Percentiles rank a stretch among this genome's conserved stretches.
These are phyloP conservation scores for Pulveroboletus sp. DNA, from an alignment of 768 basidiomycete species.

Conservation along the genomic window DNA sequence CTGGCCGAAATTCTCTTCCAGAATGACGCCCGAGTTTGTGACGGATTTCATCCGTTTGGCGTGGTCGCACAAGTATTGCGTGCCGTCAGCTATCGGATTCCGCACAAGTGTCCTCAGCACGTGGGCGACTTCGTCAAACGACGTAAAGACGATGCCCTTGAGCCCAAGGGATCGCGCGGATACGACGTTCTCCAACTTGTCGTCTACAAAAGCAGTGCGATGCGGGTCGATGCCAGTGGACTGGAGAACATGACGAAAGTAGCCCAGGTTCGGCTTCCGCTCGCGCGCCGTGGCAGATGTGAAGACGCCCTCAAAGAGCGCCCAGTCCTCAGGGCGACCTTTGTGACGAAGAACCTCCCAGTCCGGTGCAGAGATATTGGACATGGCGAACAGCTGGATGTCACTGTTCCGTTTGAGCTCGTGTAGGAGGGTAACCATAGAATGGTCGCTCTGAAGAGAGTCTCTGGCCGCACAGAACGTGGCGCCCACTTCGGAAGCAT, in stretches of 20 bases:
- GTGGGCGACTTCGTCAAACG: conserved; percentile 12
- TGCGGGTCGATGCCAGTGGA: conserved; percentile 15
- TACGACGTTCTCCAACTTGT: conserved; percentile 21
- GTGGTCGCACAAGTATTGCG: conserved; percentile 10
- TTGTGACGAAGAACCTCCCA: conserved; percentile 19
- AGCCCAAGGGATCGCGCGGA: conserved; percentile 19
- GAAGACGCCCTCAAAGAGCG: conserved; percentile 19
- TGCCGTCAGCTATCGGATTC: conserved; percentile 14
- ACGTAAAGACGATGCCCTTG: conserved; percentile 19
- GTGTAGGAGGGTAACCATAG: conserved; percentile 15
- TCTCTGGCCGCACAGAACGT: conserved; percentile 7
- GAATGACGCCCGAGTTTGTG: conserved; percentile 6
- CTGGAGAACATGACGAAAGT: conserved; percentile 13
- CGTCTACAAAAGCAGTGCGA: conserved; percentile 23
- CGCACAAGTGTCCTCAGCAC: conserved; percentile 15
- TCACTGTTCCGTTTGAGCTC: conserved; percentile 7
- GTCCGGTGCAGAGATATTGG: conserved; percentile 20
- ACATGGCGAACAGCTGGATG: conserved; percentile 21
- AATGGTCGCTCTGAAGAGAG: conserved; percentile 8
- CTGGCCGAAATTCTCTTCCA: conserved; percentile 22
- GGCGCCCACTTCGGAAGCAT: conserved; percentile 8
- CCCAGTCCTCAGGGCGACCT: conserved; percentile 13
- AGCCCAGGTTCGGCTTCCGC: conserved; percentile 22
- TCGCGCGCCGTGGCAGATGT: conserved; percentile 16
- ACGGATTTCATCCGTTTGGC: conserved; percentile 18